phyloP scores from a whole-genome alignment of 164 flowering plant genomes.

The Piper betle region DNA sequence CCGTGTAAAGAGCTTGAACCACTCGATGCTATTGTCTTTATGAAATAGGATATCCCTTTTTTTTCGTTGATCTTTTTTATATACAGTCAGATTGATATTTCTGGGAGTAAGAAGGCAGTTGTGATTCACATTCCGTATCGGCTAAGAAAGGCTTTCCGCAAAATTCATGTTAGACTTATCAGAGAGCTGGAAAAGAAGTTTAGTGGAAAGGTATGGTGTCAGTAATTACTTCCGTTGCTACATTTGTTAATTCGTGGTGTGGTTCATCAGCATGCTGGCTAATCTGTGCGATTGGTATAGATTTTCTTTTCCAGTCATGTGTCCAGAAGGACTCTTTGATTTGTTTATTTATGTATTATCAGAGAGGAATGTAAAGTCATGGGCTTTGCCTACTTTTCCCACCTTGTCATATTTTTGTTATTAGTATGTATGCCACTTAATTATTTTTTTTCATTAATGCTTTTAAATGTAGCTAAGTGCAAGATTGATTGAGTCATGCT shows the following conservation, averaged over 20 bases:
- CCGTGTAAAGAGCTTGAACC: constrained; percentile 17
- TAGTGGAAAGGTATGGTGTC: constrained; percentile 62
- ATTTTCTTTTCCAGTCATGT: neutral
- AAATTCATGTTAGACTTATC: constrained; percentile 42
- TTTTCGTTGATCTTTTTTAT: neutral
- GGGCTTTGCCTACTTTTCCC: neutral
- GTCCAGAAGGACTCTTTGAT: neutral
- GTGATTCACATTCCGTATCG: constrained; percentile 5
- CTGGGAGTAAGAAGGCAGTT: constrained; percentile 6
- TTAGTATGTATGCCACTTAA: no score
- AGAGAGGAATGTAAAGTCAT: neutral
- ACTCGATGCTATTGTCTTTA: neutral
- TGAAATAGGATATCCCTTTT: neutral
- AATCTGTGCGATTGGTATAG: neutral
- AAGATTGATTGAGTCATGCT: no score
- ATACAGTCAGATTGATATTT: constrained; percentile 5
- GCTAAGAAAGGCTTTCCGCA: constrained; percentile 7
- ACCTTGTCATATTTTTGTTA: no score
- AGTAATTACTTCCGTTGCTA: no score
- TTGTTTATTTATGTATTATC: no score
- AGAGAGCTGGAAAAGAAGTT: constrained; percentile 91
- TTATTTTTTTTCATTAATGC: no score
- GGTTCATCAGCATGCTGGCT: neutral
- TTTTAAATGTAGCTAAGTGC: no score
- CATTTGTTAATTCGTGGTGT: neutral